Evolutionary conservation across 2,329 filamentous ascomycete genomes (phyloP), one percentile per base, ranked within the genome.

Genomic region (Neoscytalidium dimidiatum): DNA sequence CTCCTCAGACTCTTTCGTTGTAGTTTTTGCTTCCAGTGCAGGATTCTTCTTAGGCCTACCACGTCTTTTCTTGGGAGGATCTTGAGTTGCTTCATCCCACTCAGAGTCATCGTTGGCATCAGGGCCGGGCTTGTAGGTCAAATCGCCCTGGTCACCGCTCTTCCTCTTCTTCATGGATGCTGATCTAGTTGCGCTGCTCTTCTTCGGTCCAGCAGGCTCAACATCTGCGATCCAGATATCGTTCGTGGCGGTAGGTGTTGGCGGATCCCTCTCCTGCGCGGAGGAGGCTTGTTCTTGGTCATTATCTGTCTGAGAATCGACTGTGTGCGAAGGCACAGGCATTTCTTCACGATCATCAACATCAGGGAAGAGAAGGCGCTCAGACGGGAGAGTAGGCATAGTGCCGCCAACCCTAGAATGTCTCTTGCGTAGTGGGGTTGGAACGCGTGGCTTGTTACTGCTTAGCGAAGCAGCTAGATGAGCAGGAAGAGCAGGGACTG

Each of bases 111-210:
- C 49, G 19, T 44, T 48, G 7, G n/a, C 48, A 9, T 53, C 48
- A 21, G 61, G n/a, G 17, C 11, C 48, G 7, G 48, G 51, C 14
- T 57, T 26, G 60, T 29, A 53, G 41, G 71, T 68, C 21, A 60
- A 56, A 53, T 77, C 72, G 7, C 74, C 74, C 31, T 73, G 70
- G 43, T 67, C 64, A 28, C 66, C 68, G 33, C 69, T 70, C 70
- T 79, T 80, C 66, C 78, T 75, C 71, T 80, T 81, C 68, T 79
- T 79, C 5, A 71, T 66, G 38, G 76, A 35, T 3, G 57, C 62
- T 8, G 64, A 33, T 67, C 70, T 74, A 62, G 68, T 71, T 8
- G 58, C 62, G 41, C 63, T 64, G 29, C 72, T 72, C 46, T 69
- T 70, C 44, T 69, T 70, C 41, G 69, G 64, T 29, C 64, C 68